phyloP scores from a whole-genome alignment of 108 stramenopile genomes.

The Cylindrotheca fusiformis region DNA sequence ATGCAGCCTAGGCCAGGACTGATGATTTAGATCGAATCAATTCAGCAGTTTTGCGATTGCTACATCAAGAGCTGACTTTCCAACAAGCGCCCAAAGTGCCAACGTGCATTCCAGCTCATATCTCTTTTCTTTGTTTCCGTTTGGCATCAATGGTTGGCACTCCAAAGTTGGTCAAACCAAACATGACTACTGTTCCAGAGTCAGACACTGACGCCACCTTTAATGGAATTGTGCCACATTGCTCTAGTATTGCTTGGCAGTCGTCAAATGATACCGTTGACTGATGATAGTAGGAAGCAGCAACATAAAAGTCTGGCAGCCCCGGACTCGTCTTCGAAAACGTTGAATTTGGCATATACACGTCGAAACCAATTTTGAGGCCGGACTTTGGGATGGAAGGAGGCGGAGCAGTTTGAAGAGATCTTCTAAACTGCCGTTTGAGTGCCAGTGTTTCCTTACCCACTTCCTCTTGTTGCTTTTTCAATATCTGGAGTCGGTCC shows the following conservation, averaged over 20 bases:
- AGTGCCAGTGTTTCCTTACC: slow-evolving; percentile 7
- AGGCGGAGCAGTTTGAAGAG: slow-evolving; percentile 41
- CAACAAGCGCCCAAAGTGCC: no score
- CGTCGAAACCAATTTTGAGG: slow-evolving; percentile 48
- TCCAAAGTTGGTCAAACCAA: slow-evolving; percentile 64
- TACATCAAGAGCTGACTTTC: no score
- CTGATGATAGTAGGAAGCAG: slow-evolving; percentile 47
- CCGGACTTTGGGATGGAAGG: slow-evolving; percentile 23
- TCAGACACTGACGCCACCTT: slow-evolving; percentile 73
- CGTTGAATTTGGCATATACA: slow-evolving; percentile 69
- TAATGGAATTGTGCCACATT: slow-evolving; percentile 51
- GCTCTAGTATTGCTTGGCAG: slow-evolving; percentile 23
- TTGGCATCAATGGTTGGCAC: slow-evolving; percentile 33
- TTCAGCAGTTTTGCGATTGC: no score
- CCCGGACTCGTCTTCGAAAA: slow-evolving; percentile 74
- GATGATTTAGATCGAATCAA: no score
- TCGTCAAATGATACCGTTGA: slow-evolving; percentile 28
- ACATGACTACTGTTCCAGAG: slow-evolving; percentile 74
- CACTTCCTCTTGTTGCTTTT: slow-evolving; percentile 3
- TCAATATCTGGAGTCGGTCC: slow-evolving; percentile 45
- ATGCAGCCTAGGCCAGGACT: no score
- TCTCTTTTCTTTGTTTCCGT: no score
- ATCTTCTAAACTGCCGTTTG: slow-evolving; percentile 16
- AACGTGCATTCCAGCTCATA: no score
- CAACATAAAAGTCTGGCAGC: slow-evolving; percentile 68